These are phyloP conservation scores for Trichoderma koningiopsis DNA, from an alignment of 2,329 filamentous ascomycete genomes.

Conservation along the genomic window DNA sequence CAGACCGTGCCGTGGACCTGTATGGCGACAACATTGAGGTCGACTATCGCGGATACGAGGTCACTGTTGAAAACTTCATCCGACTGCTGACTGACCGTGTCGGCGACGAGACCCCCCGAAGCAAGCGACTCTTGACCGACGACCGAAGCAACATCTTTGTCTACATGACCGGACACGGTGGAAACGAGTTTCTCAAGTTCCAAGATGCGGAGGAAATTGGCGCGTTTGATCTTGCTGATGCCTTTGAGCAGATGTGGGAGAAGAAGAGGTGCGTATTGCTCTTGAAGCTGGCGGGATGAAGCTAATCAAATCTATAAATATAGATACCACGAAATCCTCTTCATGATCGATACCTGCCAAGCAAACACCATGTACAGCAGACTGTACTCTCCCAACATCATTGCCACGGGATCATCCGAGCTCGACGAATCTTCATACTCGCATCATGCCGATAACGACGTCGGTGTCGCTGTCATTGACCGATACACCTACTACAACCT, in stretches of 20 bases:
- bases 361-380: conserved; percentile 99
- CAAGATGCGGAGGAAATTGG: conserved; percentile 98
- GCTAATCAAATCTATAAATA: neutral
- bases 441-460: conserved; percentile 96
- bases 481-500: conserved; percentile 98
- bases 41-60: conserved; percentile 96
- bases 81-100: conserved; percentile 91
- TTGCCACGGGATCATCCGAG: conserved; percentile 94
- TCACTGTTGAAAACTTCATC: conserved; percentile 99
- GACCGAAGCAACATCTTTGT: conserved; percentile 96
- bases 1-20: conserved; percentile 89
- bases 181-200: conserved; percentile 97
- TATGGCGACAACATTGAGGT: conserved; percentile 99
- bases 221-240: conserved; percentile 92
- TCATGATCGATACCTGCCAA: conserved; percentile 99
- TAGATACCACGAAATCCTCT: conserved; percentile 93
- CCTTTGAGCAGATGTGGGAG: conserved; percentile 99
- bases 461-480: conserved; percentile 97
- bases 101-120: conserved; percentile 90
- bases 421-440: conserved; percentile 96
- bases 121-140: conserved; percentile 91
- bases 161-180: conserved; percentile 98
- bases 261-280: conserved; percentile 74
- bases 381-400: conserved; percentile 97
- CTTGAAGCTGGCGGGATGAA: neutral